Evolutionary conservation across 495 filamentous ascomycete genomes (phyloP).

Genomic region (Cercophora newfieldiana): DNA sequence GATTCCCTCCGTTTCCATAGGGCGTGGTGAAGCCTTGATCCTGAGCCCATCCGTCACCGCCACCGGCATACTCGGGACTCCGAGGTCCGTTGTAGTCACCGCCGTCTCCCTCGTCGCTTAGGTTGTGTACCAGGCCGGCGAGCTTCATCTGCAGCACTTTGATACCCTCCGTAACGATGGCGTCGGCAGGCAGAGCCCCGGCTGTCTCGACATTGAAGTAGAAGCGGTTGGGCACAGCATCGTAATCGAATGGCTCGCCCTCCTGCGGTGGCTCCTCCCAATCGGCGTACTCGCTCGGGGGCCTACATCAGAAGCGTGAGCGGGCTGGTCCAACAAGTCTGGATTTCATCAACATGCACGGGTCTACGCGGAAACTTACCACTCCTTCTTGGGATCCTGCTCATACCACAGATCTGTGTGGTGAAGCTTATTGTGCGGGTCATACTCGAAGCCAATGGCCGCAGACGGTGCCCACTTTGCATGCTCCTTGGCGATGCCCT

Average conservation of each 20-base stretch:
- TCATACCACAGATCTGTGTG: conserved; percentile 96
- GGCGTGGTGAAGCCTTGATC: conserved; percentile 76
- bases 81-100: conserved; percentile 61
- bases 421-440: conserved; percentile 88
- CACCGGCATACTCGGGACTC: conserved; percentile 62
- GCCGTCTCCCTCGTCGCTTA: conserved; percentile 57
- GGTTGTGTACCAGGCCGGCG: conserved; percentile 74
- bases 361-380: conserved; percentile 59
- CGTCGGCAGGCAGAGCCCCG: conserved; percentile 83
- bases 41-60: conserved; percentile 47
- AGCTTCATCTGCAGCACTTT: conserved; percentile 87
- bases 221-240: conserved; percentile 79
- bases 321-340: not conserved
- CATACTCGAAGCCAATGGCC: conserved; percentile 96
- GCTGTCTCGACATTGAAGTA: conserved; percentile 92
- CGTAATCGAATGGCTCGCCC: conserved; percentile 84
- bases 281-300: conserved; percentile 76
- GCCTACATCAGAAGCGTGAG: conserved; percentile 54
- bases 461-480: conserved; percentile 93
- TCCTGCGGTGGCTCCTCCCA: conserved; percentile 84
- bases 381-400: conserved; percentile 78
- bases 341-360: not conserved
- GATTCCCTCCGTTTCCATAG: conserved; percentile 59
- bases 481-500: conserved; percentile 98
- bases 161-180: conserved; percentile 85